A percentile compares a stretch with the other conserved stretches of the same genome.
Evolutionary conservation across 2,329 filamentous ascomycete species (phyloP).

Genomic region (Metarhizium rileyi): DNA sequence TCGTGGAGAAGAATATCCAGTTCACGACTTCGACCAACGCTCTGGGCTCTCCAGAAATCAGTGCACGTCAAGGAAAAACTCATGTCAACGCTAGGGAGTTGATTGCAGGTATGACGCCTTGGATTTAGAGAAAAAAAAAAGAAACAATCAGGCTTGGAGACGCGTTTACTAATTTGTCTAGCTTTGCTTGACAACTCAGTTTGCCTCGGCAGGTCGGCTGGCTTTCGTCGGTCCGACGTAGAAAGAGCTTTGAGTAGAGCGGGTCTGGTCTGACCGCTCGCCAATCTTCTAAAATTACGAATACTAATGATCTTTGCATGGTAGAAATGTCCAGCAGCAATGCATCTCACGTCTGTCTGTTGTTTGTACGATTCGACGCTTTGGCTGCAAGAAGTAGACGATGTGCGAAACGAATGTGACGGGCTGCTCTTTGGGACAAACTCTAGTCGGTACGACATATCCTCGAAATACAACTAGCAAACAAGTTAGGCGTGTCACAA

Average conservation of each 20-base stretch:
- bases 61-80: neutral
- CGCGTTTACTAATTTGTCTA: neutral
- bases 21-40: neutral
- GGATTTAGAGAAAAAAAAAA: neutral
- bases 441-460: no score
- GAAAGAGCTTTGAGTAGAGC: slow-evolving; percentile 2
- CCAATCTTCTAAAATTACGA: no score
- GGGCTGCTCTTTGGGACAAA: no score
- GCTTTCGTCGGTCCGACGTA: slow-evolving; percentile 9
- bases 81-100: neutral
- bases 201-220: slow-evolving; percentile 9
- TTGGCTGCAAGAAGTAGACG: no score
- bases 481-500: no score
- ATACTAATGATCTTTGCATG: no score
- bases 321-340: no score
- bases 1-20: slow-evolving; percentile 5
- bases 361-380: no score
- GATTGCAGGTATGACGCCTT: neutral
- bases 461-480: no score
- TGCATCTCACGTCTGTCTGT: no score
- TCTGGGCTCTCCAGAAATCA: neutral
- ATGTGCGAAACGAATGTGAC: no score
- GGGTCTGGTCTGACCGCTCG: neutral
- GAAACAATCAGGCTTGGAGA: neutral
- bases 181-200: slow-evolving; percentile 7